A percentile compares a stretch with the other conserved stretches of the same genome.
Conservation (phyloP, 768 basidiomycete species). For the Kwoniella heveanensis region DNA sequence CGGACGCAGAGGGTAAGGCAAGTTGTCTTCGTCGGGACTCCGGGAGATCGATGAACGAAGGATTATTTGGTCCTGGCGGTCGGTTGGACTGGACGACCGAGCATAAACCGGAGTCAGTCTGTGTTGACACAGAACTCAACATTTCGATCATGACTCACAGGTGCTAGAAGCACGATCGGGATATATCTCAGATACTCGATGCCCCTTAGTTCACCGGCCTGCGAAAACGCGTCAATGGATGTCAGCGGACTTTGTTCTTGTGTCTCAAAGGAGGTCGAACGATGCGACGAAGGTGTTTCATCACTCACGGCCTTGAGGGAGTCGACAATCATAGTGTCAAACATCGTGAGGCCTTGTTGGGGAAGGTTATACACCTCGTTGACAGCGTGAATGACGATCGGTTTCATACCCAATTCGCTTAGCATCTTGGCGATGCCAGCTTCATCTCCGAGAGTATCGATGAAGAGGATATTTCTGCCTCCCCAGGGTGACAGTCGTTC, state of each 20-base stretch:
- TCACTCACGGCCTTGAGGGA: conserved; percentile 74
- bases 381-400: conserved; percentile 76
- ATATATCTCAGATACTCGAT: conserved; percentile 94
- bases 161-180: conserved; percentile 86
- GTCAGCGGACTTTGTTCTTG: background rate
- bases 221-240: background rate
- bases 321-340: conserved; percentile 95
- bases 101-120: background rate
- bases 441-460: conserved; percentile 78
- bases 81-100: conserved; percentile 60
- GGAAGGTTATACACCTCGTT: conserved; percentile 64
- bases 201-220: conserved; percentile 89
- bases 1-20: conserved; percentile 44
- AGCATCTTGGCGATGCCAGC: conserved; percentile 77
- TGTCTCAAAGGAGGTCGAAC: background rate
- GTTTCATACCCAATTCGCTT: conserved; percentile 73
- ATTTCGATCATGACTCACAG: conserved; percentile 59
- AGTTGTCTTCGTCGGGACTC: conserved; percentile 49
- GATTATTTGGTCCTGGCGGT: conserved; percentile 55
- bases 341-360: conserved; percentile 70
- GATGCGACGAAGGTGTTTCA: conserved; percentile 1
- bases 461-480: conserved; percentile 84
- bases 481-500: conserved; percentile 66
- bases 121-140: too few relatives aligned
- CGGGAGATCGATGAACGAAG: conserved; percentile 54